A percentile compares a stretch with the other conserved stretches of the same genome.
phyloP scores from a whole-genome alignment of 192 early-diverging fungal species.

The Pilobolus umbonatus region DNA sequence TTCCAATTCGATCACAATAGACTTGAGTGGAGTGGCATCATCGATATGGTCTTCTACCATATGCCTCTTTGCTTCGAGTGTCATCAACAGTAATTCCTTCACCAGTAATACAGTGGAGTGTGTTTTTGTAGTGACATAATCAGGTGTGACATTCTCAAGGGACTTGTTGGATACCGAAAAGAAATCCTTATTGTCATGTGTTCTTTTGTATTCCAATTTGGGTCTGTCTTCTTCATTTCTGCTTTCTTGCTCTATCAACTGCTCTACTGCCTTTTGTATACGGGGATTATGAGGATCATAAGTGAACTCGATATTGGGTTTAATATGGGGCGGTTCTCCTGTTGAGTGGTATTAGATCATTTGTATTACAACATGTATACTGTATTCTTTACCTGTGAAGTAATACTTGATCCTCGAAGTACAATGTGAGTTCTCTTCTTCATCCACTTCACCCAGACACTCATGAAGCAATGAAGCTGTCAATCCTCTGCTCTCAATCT shows the following conservation, averaged over 20 bases:
- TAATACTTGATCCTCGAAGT: constrained; percentile 24
- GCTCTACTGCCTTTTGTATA: constrained; percentile 1
- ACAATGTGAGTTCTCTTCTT: neutral
- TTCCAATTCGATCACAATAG: constrained; percentile 29
- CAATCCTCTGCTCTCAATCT: constrained; percentile 51
- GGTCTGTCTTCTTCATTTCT: neutral
- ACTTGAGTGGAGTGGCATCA: neutral
- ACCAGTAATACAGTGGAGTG: neutral
- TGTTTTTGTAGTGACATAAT: neutral
- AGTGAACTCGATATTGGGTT: constrained; percentile 14
- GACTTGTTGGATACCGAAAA: neutral
- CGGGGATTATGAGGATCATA: constrained; percentile 1
- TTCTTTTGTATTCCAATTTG: constrained; percentile 3
- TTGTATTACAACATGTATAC: neutral
- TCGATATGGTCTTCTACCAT: neutral
- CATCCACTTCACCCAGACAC: constrained; percentile 9
- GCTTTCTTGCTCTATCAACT: neutral
- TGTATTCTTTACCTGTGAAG: constrained; percentile 21
- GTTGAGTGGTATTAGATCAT: neutral
- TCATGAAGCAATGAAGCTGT: constrained; percentile 27
- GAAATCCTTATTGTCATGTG: constrained; percentile 8
- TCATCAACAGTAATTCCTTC: constrained; percentile 2
- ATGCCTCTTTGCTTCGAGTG: neutral
- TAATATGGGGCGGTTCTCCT: constrained; percentile 11
- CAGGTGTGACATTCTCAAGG: neutral